phyloP scores from a whole-genome alignment of 108 stramenopile species.

The Epipyxis sp. region DNA sequence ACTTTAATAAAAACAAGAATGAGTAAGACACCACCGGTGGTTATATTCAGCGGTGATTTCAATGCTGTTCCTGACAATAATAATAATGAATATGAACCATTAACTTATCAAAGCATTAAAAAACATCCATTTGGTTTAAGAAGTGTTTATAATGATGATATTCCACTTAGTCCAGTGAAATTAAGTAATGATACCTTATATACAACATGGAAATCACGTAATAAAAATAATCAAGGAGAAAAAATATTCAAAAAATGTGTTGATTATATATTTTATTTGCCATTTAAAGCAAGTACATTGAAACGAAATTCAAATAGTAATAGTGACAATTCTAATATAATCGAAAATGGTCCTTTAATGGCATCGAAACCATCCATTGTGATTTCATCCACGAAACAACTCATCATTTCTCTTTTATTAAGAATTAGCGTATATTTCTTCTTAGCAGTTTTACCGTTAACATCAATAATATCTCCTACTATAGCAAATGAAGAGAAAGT shows the following conservation, averaged over 20 bases:
- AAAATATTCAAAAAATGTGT: not conserved
- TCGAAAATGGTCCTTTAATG: not conserved
- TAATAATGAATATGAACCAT: not conserved
- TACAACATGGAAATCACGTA: conserved; percentile 6
- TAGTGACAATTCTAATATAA: not conserved
- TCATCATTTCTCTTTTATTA: not conserved
- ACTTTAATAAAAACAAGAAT: not conserved
- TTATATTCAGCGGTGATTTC: conserved; percentile 7
- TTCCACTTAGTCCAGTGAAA: not conserved
- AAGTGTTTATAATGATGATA: not conserved
- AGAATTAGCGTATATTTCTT: not conserved
- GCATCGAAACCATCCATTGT: too few species aligned
- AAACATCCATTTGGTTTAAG: not conserved
- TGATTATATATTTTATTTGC: conserved; percentile 12
- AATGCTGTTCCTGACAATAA: conserved; percentile 1
- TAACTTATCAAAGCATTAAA: not conserved
- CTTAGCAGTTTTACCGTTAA: not conserved
- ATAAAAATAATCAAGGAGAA: not conserved
- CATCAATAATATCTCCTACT: not conserved
- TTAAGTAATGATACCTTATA: not conserved
- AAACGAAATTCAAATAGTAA: not conserved
- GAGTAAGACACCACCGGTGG: not conserved
- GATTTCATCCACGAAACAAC: not conserved
- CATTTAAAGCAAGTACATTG: not conserved
- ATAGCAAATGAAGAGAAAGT: not conserved